Base-by-base conservation (phyloP, 352 stramenopile genomes). In the Phytophthora quininea region DNA sequence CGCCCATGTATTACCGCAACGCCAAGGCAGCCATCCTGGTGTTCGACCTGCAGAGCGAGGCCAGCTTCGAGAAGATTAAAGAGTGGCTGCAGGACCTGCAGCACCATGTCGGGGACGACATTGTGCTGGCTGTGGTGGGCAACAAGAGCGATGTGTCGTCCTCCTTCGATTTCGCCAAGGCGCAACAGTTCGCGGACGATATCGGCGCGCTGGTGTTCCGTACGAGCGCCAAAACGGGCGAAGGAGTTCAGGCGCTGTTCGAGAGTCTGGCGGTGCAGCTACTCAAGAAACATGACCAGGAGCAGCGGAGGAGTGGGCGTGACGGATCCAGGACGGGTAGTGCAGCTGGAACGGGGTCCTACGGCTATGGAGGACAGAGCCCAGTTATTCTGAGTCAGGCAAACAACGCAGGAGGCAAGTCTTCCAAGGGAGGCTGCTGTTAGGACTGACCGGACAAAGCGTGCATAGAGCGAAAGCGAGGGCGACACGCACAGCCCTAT, bases 1-100 rank as follows among this genome's bases (percentile, higher is more conserved):
- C 88, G 47, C 88, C 89, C 10, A 96, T 97, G 88, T 97, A 97
- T 71, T 97, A 97, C 69, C 86, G 89, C 45, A 94, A 97, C 61
- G 88, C 89, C 32, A 93, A 93, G 61, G 89, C 89, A 3, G 89
- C 89, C 32, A 95, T 97, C 54, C 68, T 97, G 43, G 89, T 97
- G 1, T 94, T 96, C 58, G 88, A 96, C 51, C 61, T 97, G 35
- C 86, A 81, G 49, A 92, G 86, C 56, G 70, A 88, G 50, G 76
- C 78, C 30, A 90, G 80, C 40, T 95, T 97, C 47, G 82, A 93
- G 54, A 94, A 96, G 67, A 88, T 95, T 59, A 92, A 93, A 54
- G 87, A 92, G 67, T 95, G 87, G 84, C 81, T 95, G 27, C 81
- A 91, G 76, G 87, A 95, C 63, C 64, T 95, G 15, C 78, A 87